Conservation (phyloP, 2,329 filamentous ascomycete species). For the Sclerotiophoma versabilis region DNA sequence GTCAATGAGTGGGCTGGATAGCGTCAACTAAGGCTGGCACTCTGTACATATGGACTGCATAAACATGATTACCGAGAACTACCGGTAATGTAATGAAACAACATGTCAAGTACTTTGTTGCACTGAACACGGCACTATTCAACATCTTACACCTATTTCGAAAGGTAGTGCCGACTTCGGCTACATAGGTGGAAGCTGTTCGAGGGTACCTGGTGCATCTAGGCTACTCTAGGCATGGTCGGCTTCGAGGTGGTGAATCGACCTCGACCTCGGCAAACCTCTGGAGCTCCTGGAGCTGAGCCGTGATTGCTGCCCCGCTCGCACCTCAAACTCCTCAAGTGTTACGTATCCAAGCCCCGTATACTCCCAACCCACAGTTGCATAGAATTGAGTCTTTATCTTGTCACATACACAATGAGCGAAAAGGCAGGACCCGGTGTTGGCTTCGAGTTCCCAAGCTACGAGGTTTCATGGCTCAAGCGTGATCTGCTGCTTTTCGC, state of each 20-base stretch:
- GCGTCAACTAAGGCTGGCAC: slow-evolving; percentile 13
- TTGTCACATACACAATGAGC: slow-evolving; percentile 34
- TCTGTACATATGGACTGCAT: slow-evolving; percentile 19
- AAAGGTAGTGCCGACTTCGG: slow-evolving; percentile 6
- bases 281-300: slow-evolving; percentile 35
- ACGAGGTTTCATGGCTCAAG: slow-evolving; percentile 84
- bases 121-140: not conserved
- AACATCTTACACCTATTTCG: not conserved
- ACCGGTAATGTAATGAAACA: slow-evolving; percentile 15
- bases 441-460: slow-evolving; percentile 80
- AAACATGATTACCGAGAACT: slow-evolving; percentile 11
- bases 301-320: slow-evolving; percentile 39
- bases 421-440: slow-evolving; percentile 57
- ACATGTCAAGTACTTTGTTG: not conserved
- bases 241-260: slow-evolving; percentile 25
- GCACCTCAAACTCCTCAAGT: slow-evolving; percentile 20
- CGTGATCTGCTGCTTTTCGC: slow-evolving; percentile 90
- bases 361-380: not conserved
- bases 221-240: slow-evolving; percentile 2
- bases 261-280: slow-evolving; percentile 43
- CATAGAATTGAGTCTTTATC: not conserved
- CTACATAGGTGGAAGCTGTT: not conserved
- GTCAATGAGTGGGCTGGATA: slow-evolving; percentile 18
- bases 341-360: not conserved
- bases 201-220: slow-evolving; percentile 2